Percentiles rank a stretch among this genome's conserved stretches.
These are phyloP conservation scores for Trichosporon sp. DNA, from an alignment of 1,284 basidiomycete species.

Conservation along the genomic window DNA sequence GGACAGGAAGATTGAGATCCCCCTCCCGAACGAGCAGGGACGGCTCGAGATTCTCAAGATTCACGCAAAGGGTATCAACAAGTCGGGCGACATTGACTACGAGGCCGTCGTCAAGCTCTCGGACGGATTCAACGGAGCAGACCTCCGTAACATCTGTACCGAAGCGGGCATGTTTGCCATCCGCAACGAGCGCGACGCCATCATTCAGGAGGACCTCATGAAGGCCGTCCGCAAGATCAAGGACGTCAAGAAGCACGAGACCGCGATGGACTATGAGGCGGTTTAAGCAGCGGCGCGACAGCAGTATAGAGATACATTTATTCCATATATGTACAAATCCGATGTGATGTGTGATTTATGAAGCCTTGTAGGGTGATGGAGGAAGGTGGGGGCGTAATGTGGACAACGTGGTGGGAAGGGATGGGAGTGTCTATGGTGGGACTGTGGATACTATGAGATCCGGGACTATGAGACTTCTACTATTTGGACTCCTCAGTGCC, in stretches of 20 bases:
- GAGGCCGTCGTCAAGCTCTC: conserved; percentile 97
- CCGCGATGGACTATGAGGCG: conserved; percentile 43
- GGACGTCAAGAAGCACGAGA: conserved; percentile 95
- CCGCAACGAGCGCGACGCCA: conserved; percentile 87
- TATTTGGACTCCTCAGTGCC: conserved; percentile 15
- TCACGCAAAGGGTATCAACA: conserved; percentile 91
- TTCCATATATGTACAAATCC: conserved; percentile 17
- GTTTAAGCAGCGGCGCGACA: conserved; percentile 27
- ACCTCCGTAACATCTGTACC: conserved; percentile 93
- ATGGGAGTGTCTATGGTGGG: background rate
- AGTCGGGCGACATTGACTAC: conserved; percentile 91
- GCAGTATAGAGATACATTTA: conserved; percentile 21
- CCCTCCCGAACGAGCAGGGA: conserved; percentile 95
- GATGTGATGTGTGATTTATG: conserved; percentile 20
- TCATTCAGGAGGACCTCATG: conserved; percentile 91
- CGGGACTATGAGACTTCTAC: background rate
- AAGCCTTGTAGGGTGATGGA: background rate
- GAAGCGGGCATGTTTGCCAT: conserved; percentile 99
- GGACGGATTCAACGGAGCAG: conserved; percentile 92
- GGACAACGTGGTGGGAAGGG: background rate
- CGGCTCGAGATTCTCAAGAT: conserved; percentile 95
- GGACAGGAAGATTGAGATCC: conserved; percentile 98
- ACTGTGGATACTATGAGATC: background rate
- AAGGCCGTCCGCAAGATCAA: conserved; percentile 97
- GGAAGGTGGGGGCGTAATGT: background rate